Conservation (phyloP, 139 green algal genomes). For the Zygnema cylindricum region DNA sequence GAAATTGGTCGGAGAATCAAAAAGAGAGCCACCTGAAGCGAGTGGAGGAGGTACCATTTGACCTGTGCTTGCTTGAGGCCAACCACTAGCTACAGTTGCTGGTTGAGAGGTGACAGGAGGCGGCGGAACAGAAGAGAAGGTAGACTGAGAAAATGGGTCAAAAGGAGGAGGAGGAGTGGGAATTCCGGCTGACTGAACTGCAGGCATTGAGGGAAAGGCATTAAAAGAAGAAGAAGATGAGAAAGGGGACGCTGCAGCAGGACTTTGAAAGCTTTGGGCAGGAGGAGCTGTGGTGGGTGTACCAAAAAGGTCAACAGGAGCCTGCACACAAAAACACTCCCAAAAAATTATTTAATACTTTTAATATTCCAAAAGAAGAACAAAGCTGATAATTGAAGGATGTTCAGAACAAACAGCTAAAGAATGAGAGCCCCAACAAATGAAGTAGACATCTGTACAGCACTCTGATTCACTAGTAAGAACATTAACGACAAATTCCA, state of each 20-base stretch:
- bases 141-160: neutral
- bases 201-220: neutral
- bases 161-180: neutral
- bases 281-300: neutral
- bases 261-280: neutral
- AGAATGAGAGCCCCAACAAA: too few species aligned
- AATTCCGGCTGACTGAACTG: neutral
- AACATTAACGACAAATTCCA: too few species aligned
- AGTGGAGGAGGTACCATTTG: neutral
- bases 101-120: neutral
- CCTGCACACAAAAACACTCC: neutral
- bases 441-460: too few species aligned
- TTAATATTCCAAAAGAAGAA: too few species aligned
- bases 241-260: neutral
- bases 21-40: neutral
- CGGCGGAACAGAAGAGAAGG: neutral
- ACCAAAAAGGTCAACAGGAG: neutral
- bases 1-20: neutral
- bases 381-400: too few species aligned
- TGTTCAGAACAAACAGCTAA: too few species aligned
- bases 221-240: neutral
- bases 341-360: too few species aligned
- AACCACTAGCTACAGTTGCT: neutral
- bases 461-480: too few species aligned
- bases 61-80: neutral